Evolutionary conservation across 2,329 filamentous ascomycete genomes (phyloP), one percentile per base, ranked within the genome.

Genomic region (Aspergillus uvarum): DNA sequence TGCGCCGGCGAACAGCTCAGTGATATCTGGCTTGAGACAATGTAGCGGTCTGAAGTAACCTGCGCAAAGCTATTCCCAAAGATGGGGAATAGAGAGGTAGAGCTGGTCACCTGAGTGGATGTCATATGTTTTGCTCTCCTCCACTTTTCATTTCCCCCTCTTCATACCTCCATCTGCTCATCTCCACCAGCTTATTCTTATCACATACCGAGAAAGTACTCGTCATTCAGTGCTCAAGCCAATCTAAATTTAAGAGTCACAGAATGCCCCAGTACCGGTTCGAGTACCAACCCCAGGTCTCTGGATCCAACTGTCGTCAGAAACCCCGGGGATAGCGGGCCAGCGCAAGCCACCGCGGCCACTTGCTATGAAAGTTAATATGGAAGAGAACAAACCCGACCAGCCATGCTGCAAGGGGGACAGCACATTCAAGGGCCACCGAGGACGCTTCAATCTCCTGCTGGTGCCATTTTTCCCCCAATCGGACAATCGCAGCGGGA

Each of bases 401-500:
- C 16, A 44, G 38, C 38, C 16, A 44, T 44, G 16, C 38, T 44
- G 38, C 38, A 44, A 16, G 38, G 38, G 32, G 6, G 19, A 16
- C 14, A 16, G 38, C 38, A 44, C 38, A 44, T 19, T 4, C 38
- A 44, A 19, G 38, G 6, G 14, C 38, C 3, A 35, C 12, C 14
- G 32, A 35, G 11, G 32, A 35, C 32, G 14, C 32, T 16, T 35
- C 14, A 35, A 47, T 47, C 29, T 35, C 44, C 42, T 31, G 42
- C 29, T 19, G 47, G 12, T 6, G 12, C 12, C 53, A 19, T 22
- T 55, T 55, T 55, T 55, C 53, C 53, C 53, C 53, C 53, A 55
- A 55, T 55, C 53, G 53, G 53, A 55, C 26, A 55, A 55, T 55
- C 53, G 11, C 52, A 22, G 42, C 53, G 38, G 12, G 24, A 48